Base-by-base conservation (phyloP, 805 yeast genomes). In the Zygoascus biomembranicola region DNA sequence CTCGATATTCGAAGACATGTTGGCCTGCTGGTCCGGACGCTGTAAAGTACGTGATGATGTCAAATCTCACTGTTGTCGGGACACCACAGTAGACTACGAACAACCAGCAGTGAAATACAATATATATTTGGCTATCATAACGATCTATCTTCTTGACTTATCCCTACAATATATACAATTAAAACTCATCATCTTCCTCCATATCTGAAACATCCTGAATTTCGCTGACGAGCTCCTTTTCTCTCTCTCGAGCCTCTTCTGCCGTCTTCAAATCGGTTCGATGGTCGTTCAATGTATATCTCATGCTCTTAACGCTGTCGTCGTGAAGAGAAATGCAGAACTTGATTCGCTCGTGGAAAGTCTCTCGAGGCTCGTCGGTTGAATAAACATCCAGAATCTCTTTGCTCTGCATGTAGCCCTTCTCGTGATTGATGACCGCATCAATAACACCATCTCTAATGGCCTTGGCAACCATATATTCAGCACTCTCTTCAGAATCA, bases 361-460 rank as follows among this genome's bases (percentile, higher is more conserved):
- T 86, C 14, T 72, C 73, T 70, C 89, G 96, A 35, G 99, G 99
- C 63, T 82, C 84, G 47, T 76, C 79, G 0, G 98, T 89, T 8
- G 94, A 84, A 69, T 94, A 94, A 49, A 90, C 79, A 68, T 94
- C 96, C 63, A 81, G 72, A 55, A 88, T 73, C 69, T 94, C 99
- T 61, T 82, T 84, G 41, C 95, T 85, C 72, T 90, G 90, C 86
- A 94, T 90, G 68, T 74, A 90, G 1, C 97, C 97, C 58, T 80
- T 77, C 66, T 87, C 88, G 71, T 90, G 97, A 67, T 94, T 87
- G 61, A 94, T 86, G 52, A 82, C 80, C 2, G 99, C 98, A 65
- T 94, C 98, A 66, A 94, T 88, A 51, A 94, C 98, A 56, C 96
- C 97, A 68, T 94, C 99, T 64, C 96, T 83, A 55, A 94, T 92